A percentile compares a stretch with the other conserved stretches of the same genome.
phyloP scores from a whole-genome alignment of 176 grass and related monocot genomes.

The Triticum timopheevii region DNA sequence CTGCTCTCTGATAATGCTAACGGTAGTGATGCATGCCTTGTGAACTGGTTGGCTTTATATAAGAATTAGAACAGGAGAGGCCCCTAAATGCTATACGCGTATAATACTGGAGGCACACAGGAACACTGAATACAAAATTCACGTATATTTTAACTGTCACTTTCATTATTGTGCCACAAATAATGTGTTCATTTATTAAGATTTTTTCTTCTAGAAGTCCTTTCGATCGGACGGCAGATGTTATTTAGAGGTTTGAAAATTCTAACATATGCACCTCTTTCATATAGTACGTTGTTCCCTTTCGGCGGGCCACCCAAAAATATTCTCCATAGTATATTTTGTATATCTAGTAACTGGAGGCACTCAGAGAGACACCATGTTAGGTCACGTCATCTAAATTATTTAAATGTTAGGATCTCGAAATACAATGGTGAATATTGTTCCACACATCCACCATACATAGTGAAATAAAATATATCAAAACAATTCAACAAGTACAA shows the following conservation, averaged over 20 bases:
- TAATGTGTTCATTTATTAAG: background rate
- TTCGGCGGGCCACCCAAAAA: too few relatives aligned
- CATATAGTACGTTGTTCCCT: too few relatives aligned
- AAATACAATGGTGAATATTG: too few relatives aligned
- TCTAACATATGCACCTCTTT: background rate
- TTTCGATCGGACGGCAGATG: too few relatives aligned
- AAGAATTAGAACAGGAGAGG: background rate
- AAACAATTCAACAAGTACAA: too few relatives aligned
- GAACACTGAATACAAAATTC: background rate
- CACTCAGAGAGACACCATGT: too few relatives aligned
- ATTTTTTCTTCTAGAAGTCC: background rate
- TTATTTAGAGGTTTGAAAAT: background rate
- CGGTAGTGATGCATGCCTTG: background rate
- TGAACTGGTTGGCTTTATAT: background rate
- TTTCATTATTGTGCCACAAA: background rate
- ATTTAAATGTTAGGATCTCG: too few relatives aligned
- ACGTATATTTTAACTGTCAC: background rate
- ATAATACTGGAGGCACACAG: background rate
- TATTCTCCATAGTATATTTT: too few relatives aligned
- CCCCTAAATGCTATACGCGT: background rate
- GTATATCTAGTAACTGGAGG: too few relatives aligned
- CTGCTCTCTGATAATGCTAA: background rate
- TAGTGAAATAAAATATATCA: too few relatives aligned
- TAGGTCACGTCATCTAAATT: too few relatives aligned
- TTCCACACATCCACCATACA: too few relatives aligned